A percentile compares a stretch with the other conserved stretches of the same genome.
Conservation (phyloP, 768 basidiomycete species). For the Podaxis mareebaensis region DNA sequence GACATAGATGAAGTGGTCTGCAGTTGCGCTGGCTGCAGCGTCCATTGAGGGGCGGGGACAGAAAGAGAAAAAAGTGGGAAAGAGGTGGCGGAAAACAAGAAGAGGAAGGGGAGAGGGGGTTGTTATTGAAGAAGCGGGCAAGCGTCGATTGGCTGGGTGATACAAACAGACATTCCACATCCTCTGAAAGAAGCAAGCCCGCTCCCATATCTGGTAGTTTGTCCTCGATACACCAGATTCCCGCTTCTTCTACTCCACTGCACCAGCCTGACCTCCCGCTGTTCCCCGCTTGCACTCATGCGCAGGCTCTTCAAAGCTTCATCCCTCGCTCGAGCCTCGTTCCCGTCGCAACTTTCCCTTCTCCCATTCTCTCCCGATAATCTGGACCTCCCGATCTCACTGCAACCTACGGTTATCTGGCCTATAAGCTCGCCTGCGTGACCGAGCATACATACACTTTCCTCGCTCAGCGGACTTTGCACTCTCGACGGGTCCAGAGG, state of each 20-base stretch:
- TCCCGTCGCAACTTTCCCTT: constrained; percentile 15
- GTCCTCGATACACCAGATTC: constrained; percentile 19
- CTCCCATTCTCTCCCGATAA: constrained; percentile 5
- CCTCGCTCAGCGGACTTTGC: constrained; percentile 10
- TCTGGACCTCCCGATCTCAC: constrained; percentile 3
- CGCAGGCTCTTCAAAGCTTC: background rate
- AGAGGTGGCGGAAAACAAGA: constrained; percentile 41
- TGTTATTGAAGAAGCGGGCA: constrained; percentile 28
- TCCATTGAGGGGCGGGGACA: constrained; percentile 28
- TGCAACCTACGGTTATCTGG: constrained; percentile 11
- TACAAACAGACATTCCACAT: constrained; percentile 45
- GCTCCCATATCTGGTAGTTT: constrained; percentile 33
- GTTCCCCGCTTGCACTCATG: constrained; percentile 1
- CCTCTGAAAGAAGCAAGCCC: constrained; percentile 45
- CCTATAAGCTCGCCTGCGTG: constrained; percentile 14
- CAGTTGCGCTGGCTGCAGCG: constrained; percentile 42
- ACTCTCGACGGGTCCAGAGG: constrained; percentile 2
- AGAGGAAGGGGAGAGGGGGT: constrained; percentile 26
- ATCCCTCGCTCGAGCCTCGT: constrained; percentile 9
- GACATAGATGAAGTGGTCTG: constrained; percentile 78
- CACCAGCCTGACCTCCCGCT: constrained; percentile 6
- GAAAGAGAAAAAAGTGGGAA: constrained; percentile 22
- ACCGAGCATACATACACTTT: constrained; percentile 7
- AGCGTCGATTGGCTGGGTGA: constrained; percentile 31
- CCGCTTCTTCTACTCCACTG: constrained; percentile 13